phyloP scores from a whole-genome alignment of 78 protist genomes.

The Diacronema lutheri region DNA sequence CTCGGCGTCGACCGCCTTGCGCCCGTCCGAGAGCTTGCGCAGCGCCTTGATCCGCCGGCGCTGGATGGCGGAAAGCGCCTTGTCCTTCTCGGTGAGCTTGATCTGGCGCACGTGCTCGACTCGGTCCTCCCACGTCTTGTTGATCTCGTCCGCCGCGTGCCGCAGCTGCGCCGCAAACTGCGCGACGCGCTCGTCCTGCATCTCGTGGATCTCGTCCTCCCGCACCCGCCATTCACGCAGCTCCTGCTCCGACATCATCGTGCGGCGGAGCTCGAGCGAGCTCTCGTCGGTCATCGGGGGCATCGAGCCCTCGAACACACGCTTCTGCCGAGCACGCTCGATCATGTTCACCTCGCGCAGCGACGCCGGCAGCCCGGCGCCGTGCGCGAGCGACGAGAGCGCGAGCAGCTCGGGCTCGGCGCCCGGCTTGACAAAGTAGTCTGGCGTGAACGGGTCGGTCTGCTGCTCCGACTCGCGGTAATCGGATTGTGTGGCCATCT shows the following conservation, averaged over 20 bases:
- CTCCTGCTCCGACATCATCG: slow-evolving; percentile 63
- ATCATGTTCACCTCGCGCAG: slow-evolving; percentile 66
- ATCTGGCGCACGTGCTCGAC: slow-evolving; percentile 10
- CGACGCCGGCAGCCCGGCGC: slow-evolving; percentile 66
- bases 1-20: slow-evolving; percentile 20
- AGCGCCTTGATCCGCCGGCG: slow-evolving; percentile 34
- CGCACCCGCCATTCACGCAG: slow-evolving; percentile 65
- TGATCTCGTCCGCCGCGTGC: neutral
- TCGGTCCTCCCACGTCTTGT: slow-evolving; percentile 27
- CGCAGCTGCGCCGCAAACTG: neutral
- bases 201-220: slow-evolving; percentile 59
- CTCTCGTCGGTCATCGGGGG: slow-evolving; percentile 58
- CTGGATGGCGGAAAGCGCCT: slow-evolving; percentile 11
- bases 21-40: slow-evolving; percentile 54
- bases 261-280: slow-evolving; percentile 26
- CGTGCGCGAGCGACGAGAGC: slow-evolving; percentile 47
- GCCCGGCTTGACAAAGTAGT: slow-evolving; percentile 43
- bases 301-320: slow-evolving; percentile 56
- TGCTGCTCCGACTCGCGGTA: slow-evolving; percentile 75
- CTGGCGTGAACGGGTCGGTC: slow-evolving; percentile 86
- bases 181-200: slow-evolving; percentile 10
- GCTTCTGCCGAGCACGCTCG: slow-evolving; percentile 58
- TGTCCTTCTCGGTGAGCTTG: neutral
- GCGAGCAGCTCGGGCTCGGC: slow-evolving; percentile 72
- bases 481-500: slow-evolving; percentile 29